Base-by-base conservation (phyloP, 768 basidiomycete species). In the Phaeotremella skinneri region DNA sequence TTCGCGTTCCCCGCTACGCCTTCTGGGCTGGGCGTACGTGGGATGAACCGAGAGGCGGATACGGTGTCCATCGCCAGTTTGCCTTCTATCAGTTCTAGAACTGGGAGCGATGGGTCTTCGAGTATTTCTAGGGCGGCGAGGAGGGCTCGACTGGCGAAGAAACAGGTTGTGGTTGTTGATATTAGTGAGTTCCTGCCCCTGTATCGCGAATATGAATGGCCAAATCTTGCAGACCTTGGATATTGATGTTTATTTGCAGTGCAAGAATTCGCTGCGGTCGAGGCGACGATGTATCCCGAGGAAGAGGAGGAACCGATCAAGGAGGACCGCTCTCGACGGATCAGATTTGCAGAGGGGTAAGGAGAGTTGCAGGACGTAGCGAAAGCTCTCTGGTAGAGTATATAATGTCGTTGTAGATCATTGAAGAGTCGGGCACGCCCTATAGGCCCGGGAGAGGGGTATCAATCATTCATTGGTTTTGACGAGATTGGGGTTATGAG, bases 111-210 rank as follows among this genome's bases (percentile, higher is more conserved):
- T 11, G 23, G 13, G 7, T 45, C 43, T 6, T 9, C 43, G 43
- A 45, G 47, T 21, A 32, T 43, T 13, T 52, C 59, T 1, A 60
- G 49, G 31, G 55, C 30, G 25, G 32, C 32, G 17, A 21, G 50
- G 23, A 45, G 53, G 55, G 37, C n/a, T n/a, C n/a, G n/a, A n/a
- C n/a, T 45, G 62, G 23, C 17, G 53, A 37, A 54, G 56, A 34
- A 60, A 58, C 20, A 52, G 23, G 34, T 55, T n/a, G n/a, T n/a
- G 0, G 62, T 59, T 53, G 60, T 68, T 16, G 66, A 68, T 55
- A 49, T 68, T 37, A 64, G 66, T 68, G 57, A 68, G 66, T 67
- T 6, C 1, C 11, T 4, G 11, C 27, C 25, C 16, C 26, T 41
- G 11, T 41, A 11, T 41, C 37, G 13, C n/a, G n/a, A n/a, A n/a